These are phyloP conservation scores for Piper betle DNA, from an alignment of 164 flowering plant species.

Conservation along the genomic window DNA sequence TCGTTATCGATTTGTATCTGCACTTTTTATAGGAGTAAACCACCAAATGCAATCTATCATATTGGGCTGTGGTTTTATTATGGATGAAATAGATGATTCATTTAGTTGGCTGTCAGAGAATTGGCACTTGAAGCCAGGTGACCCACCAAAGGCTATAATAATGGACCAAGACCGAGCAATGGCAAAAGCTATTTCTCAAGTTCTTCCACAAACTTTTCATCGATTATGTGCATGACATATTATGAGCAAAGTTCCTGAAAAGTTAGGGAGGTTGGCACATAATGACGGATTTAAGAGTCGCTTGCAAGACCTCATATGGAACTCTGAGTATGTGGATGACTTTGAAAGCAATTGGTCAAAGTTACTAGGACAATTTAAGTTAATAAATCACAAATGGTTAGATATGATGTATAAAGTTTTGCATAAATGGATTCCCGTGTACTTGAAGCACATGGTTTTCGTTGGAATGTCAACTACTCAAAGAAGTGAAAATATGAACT, in stretches of 20 bases:
- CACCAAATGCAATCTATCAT: slow-evolving; percentile 2
- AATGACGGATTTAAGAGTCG: not conserved
- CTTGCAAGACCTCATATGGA: not conserved
- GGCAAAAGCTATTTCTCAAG: not conserved
- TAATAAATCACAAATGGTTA: not conserved
- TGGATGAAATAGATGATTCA: slow-evolving; percentile 1
- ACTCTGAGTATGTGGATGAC: not conserved
- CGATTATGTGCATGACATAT: not conserved
- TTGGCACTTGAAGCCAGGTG: slow-evolving; percentile 2
- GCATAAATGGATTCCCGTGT: not conserved
- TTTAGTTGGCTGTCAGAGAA: slow-evolving; percentile 2
- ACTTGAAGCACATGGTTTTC: not conserved
- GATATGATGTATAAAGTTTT: not conserved
- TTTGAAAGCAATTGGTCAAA: slow-evolving; percentile 1
- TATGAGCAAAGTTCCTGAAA: not conserved
- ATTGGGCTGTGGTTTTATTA: slow-evolving; percentile 3
- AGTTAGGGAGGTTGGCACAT: not conserved
- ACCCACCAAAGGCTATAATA: slow-evolving; percentile 2
- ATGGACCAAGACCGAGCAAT: slow-evolving; percentile 2
- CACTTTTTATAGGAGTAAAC: slow-evolving; percentile 1
- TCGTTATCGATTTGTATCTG: not conserved
- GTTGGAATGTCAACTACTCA: not conserved
- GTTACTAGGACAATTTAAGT: not conserved
- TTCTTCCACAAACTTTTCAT: slow-evolving; percentile 1
- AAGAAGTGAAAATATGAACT: slow-evolving; percentile 4